A percentile compares a stretch with the other conserved stretches of the same genome.
Evolutionary conservation across 768 basidiomycete species (phyloP).

Genomic region (Dentipellis sp.): DNA sequence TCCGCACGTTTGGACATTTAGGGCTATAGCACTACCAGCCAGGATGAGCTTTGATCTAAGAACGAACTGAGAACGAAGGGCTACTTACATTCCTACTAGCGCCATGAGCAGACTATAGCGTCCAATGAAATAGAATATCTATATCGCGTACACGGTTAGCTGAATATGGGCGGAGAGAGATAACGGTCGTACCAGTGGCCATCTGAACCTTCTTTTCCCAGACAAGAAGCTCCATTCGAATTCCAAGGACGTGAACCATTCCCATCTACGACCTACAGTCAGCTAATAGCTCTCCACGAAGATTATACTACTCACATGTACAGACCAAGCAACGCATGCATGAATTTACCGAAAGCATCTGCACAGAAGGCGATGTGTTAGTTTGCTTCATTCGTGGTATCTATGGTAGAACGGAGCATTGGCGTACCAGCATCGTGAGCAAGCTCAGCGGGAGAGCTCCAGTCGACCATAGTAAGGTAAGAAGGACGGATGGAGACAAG

Average conservation of each 20-base stretch:
- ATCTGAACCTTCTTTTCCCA: slow-evolving; percentile 33
- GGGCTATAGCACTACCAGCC: slow-evolving; percentile 23
- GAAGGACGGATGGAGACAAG: neutral
- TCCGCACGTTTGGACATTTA: slow-evolving; percentile 28
- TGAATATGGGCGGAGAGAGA: neutral
- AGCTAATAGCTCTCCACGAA: neutral
- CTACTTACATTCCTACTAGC: slow-evolving; percentile 36
- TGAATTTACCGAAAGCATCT: slow-evolving; percentile 31
- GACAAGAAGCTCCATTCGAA: slow-evolving; percentile 34
- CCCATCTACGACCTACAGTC: slow-evolving; percentile 27
- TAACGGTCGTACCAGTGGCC: slow-evolving; percentile 31
- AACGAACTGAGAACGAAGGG: neutral
- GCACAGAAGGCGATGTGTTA: neutral
- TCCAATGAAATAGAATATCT: slow-evolving; percentile 37
- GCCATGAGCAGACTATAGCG: slow-evolving; percentile 36
- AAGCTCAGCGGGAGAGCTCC: slow-evolving; percentile 30
- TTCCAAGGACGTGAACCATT: slow-evolving; percentile 30
- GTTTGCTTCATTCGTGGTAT: too few species aligned
- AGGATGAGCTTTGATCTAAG: neutral
- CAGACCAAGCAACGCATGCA: slow-evolving; percentile 35
- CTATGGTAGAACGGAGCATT: too few species aligned
- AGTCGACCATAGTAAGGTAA: slow-evolving; percentile 26
- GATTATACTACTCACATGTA: slow-evolving; percentile 26
- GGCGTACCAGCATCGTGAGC: slow-evolving; percentile 26
- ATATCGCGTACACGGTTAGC: neutral